These are phyloP conservation scores for Vigna radiata DNA, from an alignment of 306 rosid species.

Conservation along the genomic window DNA sequence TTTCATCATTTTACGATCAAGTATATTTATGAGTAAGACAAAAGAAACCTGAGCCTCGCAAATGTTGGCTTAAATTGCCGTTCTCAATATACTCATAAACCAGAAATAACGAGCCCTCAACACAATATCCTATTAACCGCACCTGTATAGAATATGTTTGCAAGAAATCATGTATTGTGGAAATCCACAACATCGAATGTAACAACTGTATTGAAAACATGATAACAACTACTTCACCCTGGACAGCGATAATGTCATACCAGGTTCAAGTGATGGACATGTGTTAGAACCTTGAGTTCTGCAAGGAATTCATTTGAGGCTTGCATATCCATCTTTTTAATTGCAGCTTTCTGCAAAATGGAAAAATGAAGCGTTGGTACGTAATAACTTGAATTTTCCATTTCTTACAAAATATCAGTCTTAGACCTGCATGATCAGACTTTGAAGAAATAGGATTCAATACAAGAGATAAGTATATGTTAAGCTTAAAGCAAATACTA, in stretches of 20 bases:
- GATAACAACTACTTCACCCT: background rate
- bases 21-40: background rate
- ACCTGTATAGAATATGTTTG: slow-evolving; percentile 54
- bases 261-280: slow-evolving; percentile 85
- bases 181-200: background rate
- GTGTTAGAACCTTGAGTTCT: slow-evolving; percentile 75
- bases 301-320: slow-evolving; percentile 79
- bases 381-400: slow-evolving; percentile 20
- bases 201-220: background rate
- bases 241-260: slow-evolving; percentile 45
- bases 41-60: slow-evolving; percentile 57
- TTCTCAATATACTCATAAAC: slow-evolving; percentile 80
- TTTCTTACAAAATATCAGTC: slow-evolving; percentile 16
- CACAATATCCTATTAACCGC: slow-evolving; percentile 76
- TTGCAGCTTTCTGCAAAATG: slow-evolving; percentile 68
- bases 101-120: slow-evolving; percentile 72
- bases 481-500: slow-evolving; percentile 20
- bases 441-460: background rate
- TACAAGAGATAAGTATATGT: background rate
- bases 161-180: slow-evolving; percentile 32
- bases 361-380: slow-evolving; percentile 11
- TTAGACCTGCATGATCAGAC: background rate
- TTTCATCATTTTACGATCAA: background rate
- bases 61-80: slow-evolving; percentile 73
- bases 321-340: slow-evolving; percentile 86